A percentile compares a stretch with the other conserved stretches of the same genome.
These are phyloP conservation scores for Teratosphaeria nubilosa DNA, from an alignment of 2,329 filamentous ascomycete genomes.

Conservation along the genomic window DNA sequence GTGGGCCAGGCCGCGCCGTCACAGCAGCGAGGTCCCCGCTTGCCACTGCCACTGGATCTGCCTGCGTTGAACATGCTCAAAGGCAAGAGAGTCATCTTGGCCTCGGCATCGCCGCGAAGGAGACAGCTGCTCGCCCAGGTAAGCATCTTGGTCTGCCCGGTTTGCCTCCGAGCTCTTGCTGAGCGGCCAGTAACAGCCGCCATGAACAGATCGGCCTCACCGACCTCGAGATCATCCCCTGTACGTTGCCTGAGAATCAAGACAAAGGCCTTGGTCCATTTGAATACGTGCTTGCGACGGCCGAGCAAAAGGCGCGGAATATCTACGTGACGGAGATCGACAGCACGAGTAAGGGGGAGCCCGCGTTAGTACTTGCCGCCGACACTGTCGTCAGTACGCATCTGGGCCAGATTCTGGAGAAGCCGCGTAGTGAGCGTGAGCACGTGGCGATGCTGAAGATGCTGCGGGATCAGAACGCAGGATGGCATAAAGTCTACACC, in stretches of 20 bases:
- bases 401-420: conserved; percentile 74
- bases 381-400: conserved; percentile 81
- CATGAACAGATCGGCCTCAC: conserved; percentile 58
- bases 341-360: conserved; percentile 52
- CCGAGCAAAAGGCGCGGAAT: conserved; percentile 68
- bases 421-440: conserved; percentile 70
- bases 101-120: conserved; percentile 77
- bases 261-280: conserved; percentile 70
- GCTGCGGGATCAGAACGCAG: conserved; percentile 58
- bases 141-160: conserved; percentile 7
- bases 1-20: background rate
- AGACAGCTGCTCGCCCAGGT: conserved; percentile 70
- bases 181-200: conserved; percentile 16
- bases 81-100: conserved; percentile 74
- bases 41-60: conserved; percentile 61
- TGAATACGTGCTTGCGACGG: conserved; percentile 86
- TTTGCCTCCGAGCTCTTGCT: conserved; percentile 5
- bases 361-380: conserved; percentile 75
- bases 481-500: conserved; percentile 70
- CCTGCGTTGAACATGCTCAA: conserved; percentile 70
- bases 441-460: conserved; percentile 76
- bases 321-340: conserved; percentile 55
- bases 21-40: conserved; percentile 28
- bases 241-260: conserved; percentile 73
- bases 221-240: conserved; percentile 76